Conservation (phyloP, 1,284 basidiomycete genomes). For the Sporisorium iseilematis-ciliati region DNA sequence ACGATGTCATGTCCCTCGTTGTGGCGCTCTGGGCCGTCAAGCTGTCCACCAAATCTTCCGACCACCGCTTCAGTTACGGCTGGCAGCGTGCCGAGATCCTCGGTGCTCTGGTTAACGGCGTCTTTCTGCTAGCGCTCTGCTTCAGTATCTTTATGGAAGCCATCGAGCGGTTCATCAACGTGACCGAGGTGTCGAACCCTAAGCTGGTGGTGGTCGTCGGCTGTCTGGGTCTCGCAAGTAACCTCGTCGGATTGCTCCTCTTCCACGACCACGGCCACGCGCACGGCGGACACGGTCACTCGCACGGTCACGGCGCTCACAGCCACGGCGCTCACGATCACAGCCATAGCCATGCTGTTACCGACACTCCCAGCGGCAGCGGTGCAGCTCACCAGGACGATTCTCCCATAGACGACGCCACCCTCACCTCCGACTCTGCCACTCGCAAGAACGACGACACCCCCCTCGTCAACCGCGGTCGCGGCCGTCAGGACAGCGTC, state of each 20-base stretch:
- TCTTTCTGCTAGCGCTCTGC: slow-evolving; percentile 94
- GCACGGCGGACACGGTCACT: slow-evolving; percentile 75
- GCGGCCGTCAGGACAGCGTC: slow-evolving; percentile 48
- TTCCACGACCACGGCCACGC: slow-evolving; percentile 79
- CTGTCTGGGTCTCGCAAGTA: slow-evolving; percentile 86
- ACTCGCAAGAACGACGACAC: slow-evolving; percentile 14
- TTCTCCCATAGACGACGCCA: slow-evolving; percentile 16
- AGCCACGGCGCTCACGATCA: slow-evolving; percentile 45
- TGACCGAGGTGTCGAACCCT: slow-evolving; percentile 83
- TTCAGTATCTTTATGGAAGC: slow-evolving; percentile 96
- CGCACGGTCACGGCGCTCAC: slow-evolving; percentile 72
- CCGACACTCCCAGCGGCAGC: slow-evolving; percentile 10
- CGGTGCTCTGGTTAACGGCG: slow-evolving; percentile 84
- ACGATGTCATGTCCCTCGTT: slow-evolving; percentile 85
- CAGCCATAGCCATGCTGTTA: slow-evolving; percentile 38
- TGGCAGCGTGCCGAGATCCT: slow-evolving; percentile 99
- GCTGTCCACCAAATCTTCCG: slow-evolving; percentile 70
- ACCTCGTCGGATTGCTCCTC: slow-evolving; percentile 90
- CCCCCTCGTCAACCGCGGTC: slow-evolving; percentile 25
- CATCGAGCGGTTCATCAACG: slow-evolving; percentile 85
- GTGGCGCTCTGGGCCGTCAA: slow-evolving; percentile 98
- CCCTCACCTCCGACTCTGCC: background rate
- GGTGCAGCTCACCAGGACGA: slow-evolving; percentile 18
- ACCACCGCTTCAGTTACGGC: slow-evolving; percentile 84
- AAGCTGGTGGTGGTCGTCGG: slow-evolving; percentile 91